phyloP scores from a whole-genome alignment of 2,329 filamentous ascomycete genomes.

The Aspergillus phoenicis region DNA sequence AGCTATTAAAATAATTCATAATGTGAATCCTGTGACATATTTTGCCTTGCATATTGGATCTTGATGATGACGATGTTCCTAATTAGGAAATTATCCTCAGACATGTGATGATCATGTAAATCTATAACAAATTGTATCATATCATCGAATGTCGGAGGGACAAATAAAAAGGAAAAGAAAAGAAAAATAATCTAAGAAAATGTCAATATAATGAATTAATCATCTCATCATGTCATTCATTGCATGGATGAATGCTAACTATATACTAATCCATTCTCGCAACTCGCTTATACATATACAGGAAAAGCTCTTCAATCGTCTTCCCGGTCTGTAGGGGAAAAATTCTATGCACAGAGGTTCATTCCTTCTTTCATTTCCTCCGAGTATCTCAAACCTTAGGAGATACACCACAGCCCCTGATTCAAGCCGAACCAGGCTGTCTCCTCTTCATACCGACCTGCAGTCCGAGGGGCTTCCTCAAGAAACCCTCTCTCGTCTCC shows the following conservation, averaged over 20 bases:
- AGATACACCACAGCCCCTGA: no score
- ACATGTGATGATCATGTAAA: no score
- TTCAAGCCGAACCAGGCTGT: not conserved
- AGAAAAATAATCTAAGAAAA: no score
- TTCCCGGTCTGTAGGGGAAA: no score
- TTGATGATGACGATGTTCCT: no score
- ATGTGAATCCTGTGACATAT: not conserved
- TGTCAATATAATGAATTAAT: not conserved
- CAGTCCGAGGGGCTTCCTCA: constrained; percentile 75
- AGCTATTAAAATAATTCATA: not conserved
- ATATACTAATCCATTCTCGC: not conserved
- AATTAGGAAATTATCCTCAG: no score
- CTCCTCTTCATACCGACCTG: constrained; percentile 61
- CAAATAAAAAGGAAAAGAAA: no score
- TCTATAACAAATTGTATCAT: no score
- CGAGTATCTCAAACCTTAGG: no score
- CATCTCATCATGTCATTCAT: constrained; percentile 3
- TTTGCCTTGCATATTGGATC: no score
- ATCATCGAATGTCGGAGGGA: no score
- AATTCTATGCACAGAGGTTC: not conserved
- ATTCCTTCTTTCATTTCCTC: not conserved
- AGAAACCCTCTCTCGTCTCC: constrained; percentile 77
- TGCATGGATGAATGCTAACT: not conserved
- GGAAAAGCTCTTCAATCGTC: not conserved
- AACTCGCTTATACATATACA: not conserved